A percentile compares a stretch with the other conserved stretches of the same genome.
These are phyloP conservation scores for Mrakia hoshinonis DNA, from an alignment of 768 basidiomycete genomes.

Conservation along the genomic window DNA sequence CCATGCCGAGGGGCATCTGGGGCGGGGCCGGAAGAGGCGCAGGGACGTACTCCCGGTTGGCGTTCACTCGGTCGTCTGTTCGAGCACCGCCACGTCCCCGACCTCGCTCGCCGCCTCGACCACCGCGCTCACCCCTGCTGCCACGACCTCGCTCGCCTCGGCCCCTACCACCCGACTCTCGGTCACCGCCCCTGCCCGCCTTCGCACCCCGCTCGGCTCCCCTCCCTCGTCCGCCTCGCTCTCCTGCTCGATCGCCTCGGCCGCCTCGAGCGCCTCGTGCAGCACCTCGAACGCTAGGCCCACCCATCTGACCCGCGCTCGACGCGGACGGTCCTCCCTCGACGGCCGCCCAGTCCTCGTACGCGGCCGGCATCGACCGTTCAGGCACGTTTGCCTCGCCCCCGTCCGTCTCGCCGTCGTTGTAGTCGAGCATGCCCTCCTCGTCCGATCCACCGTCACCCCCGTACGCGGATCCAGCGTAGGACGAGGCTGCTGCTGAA, in stretches of 20 bases:
- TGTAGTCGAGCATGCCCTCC: conserved; percentile 24
- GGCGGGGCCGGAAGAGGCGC: conserved; percentile 2
- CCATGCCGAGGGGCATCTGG: not conserved
- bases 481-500: conserved; percentile 1
- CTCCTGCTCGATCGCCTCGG: too few relatives aligned
- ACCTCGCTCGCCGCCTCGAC: not conserved
- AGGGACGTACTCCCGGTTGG: not conserved
- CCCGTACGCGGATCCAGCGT: conserved; percentile 19
- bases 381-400: not conserved
- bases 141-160: not conserved
- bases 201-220: conserved; percentile 4
- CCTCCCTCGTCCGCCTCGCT: not conserved
- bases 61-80: not conserved
- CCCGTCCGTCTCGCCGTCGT: conserved; percentile 9
- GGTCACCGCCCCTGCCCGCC: conserved; percentile 1
- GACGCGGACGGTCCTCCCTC: not conserved
- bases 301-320: not conserved
- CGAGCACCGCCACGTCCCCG: conserved; percentile 1
- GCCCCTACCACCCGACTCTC: not conserved
- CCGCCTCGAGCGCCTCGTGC: conserved; percentile 1
- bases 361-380: conserved; percentile 18
- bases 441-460: conserved; percentile 23
- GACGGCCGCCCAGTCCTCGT: conserved; percentile 19
- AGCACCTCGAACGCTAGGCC: not conserved
- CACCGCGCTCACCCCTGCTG: conserved; percentile 4